phyloP scores from a whole-genome alignment of 805 yeast genomes.

The Candida tammaniensis region DNA sequence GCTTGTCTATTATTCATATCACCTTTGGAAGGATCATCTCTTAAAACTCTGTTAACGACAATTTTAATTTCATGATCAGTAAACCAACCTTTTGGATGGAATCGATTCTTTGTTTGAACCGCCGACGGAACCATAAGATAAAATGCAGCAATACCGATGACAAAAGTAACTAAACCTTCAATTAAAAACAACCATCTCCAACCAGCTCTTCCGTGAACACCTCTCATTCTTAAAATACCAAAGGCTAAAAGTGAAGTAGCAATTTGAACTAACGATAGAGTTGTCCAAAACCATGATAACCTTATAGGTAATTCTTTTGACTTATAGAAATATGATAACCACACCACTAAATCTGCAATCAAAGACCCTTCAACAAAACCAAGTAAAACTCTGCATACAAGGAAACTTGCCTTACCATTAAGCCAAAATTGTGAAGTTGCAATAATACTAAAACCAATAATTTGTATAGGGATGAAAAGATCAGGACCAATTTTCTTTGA shows the following conservation, averaged over 20 bases:
- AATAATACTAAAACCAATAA: conserved; percentile 26
- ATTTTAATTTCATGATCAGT: conserved; percentile 25
- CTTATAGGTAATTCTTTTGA: conserved; percentile 55
- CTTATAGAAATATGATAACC: conserved; percentile 66
- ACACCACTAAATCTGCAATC: conserved; percentile 54
- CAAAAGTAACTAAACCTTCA: conserved; percentile 57
- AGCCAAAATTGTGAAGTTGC: conserved; percentile 25
- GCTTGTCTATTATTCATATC: conserved; percentile 29
- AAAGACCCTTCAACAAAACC: conserved; percentile 31
- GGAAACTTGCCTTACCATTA: conserved; percentile 20
- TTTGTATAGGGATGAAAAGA: conserved; percentile 49
- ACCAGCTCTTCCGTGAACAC: conserved; percentile 19
- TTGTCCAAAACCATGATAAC: conserved; percentile 44
- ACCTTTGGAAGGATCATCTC: conserved; percentile 30
- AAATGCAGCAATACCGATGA: conserved; percentile 46
- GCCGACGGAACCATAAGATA: conserved; percentile 55
- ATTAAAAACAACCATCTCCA: conserved; percentile 69
- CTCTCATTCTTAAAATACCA: conserved; percentile 20
- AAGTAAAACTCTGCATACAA: conserved; percentile 23
- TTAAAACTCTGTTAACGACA: conserved; percentile 23
- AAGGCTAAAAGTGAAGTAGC: conserved; percentile 21
- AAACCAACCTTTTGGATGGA: conserved; percentile 43
- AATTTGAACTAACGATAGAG: conserved; percentile 21
- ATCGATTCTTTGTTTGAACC: conserved; percentile 50
- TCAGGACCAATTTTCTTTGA: conserved; percentile 63